These are phyloP conservation scores for Aeschynomene evenia DNA, from an alignment of 306 rosid genomes.

Conservation along the genomic window DNA sequence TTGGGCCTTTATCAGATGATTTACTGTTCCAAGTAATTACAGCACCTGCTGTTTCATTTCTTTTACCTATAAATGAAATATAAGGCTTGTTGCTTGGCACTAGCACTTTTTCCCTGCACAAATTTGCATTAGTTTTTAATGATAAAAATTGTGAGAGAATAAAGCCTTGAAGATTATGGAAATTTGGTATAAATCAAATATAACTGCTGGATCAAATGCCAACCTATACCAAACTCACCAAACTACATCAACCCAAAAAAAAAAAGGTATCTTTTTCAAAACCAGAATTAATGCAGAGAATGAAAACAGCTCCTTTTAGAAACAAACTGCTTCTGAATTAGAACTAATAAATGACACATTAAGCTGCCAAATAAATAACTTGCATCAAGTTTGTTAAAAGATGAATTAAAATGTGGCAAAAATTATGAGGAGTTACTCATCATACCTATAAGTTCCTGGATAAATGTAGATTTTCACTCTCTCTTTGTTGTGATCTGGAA, in stretches of 20 bases:
- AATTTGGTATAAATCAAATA: neutral
- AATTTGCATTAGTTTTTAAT: neutral
- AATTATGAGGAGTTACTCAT: neutral
- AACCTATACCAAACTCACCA: neutral
- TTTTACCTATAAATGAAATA: slow-evolving; percentile 73
- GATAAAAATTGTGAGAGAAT: neutral
- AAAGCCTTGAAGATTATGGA: too few relatives aligned
- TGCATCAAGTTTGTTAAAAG: neutral
- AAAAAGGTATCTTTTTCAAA: neutral
- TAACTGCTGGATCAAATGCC: neutral
- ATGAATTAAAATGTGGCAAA: neutral
- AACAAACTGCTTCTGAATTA: neutral
- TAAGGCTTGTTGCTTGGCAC: slow-evolving; percentile 74
- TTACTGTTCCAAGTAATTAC: slow-evolving; percentile 77
- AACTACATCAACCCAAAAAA: neutral
- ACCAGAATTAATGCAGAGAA: neutral
- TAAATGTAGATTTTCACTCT: slow-evolving; percentile 74
- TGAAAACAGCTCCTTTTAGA: neutral
- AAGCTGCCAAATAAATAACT: neutral
- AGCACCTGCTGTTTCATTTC: slow-evolving; percentile 36
- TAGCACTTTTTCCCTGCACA: slow-evolving; percentile 76
- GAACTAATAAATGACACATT: neutral
- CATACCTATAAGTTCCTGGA: slow-evolving; percentile 96
- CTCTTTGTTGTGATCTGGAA: slow-evolving; percentile 51
- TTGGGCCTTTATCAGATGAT: slow-evolving; percentile 64